Conservation (phyloP, 1,139 yeast species). For the Yamadazyma spencermartinsiae region DNA sequence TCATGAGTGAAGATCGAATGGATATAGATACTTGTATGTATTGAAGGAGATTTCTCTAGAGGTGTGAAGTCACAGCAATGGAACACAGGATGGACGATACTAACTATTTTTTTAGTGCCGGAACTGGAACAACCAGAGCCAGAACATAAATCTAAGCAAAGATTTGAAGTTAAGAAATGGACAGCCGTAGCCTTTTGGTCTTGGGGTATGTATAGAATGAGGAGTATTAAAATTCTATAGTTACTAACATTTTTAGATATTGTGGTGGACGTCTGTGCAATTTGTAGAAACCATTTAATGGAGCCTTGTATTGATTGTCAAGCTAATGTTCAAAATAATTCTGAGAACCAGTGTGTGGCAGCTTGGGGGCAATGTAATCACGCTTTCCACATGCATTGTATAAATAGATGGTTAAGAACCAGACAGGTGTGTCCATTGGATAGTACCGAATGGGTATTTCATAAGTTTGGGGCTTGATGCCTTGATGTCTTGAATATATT, state of each 20-base stretch:
- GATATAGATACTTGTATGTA: constrained; percentile 21
- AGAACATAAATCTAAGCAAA: constrained; percentile 26
- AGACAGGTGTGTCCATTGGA: constrained; percentile 97
- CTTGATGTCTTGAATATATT: neutral
- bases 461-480: constrained; percentile 61
- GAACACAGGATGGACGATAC: too few relatives aligned
- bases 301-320: constrained; percentile 98
- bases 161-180: constrained; percentile 67
- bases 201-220: constrained; percentile 70
- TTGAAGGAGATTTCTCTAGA: too few relatives aligned
- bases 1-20: constrained; percentile 20
- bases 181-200: constrained; percentile 99
- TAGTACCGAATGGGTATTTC: constrained; percentile 90
- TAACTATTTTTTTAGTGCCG: constrained; percentile 14
- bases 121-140: constrained; percentile 17
- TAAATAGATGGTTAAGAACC: constrained; percentile 94
- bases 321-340: constrained; percentile 67
- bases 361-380: constrained; percentile 98
- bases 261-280: constrained; percentile 95
- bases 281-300: constrained; percentile 97
- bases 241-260: constrained; percentile 51
- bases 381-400: constrained; percentile 94
- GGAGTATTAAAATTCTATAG: too few relatives aligned
- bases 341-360: constrained; percentile 84
- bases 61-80: too few relatives aligned